Evolutionary conservation across 306 rosid species (phyloP).

Genomic region (Hylodesmum podocarpum): DNA sequence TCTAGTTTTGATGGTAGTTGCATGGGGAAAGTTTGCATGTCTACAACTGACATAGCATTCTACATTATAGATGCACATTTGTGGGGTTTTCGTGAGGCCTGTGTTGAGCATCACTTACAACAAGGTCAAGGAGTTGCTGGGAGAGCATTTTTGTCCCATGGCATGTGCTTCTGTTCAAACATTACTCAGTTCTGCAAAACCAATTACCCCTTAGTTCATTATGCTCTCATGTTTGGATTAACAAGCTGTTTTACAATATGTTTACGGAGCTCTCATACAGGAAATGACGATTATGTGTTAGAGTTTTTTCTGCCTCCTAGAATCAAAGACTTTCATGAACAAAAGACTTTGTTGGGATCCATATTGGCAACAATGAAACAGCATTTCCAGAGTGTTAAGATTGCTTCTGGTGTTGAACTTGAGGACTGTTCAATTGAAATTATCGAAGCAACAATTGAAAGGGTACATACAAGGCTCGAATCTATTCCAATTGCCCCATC

Average conservation of each 20-base stretch:
- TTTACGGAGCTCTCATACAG: slow-evolving; percentile 71
- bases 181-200: slow-evolving; percentile 80
- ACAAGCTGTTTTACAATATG: slow-evolving; percentile 80
- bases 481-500: slow-evolving; percentile 45
- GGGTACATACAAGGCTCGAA: slow-evolving; percentile 53
- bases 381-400: slow-evolving; percentile 74
- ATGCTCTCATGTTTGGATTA: slow-evolving; percentile 86
- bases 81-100: slow-evolving; percentile 93
- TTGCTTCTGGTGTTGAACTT: slow-evolving; percentile 77
- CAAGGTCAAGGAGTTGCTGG: slow-evolving; percentile 97
- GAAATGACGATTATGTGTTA: slow-evolving; percentile 74
- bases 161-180: slow-evolving; percentile 67
- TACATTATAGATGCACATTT: slow-evolving; percentile 80
- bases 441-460: slow-evolving; percentile 55
- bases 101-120: slow-evolving; percentile 89
- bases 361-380: slow-evolving; percentile 72
- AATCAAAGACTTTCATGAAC: slow-evolving; percentile 54
- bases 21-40: slow-evolving; percentile 93
- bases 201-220: slow-evolving; percentile 91
- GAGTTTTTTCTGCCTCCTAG: slow-evolving; percentile 86
- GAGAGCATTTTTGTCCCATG: slow-evolving; percentile 68
- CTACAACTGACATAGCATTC: slow-evolving; percentile 79
- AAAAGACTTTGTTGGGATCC: slow-evolving; percentile 63
- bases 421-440: slow-evolving; percentile 61
- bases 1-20: slow-evolving; percentile 89